Conservation (phyloP, 805 yeast species). For the Phaffomyces opuntiae region DNA sequence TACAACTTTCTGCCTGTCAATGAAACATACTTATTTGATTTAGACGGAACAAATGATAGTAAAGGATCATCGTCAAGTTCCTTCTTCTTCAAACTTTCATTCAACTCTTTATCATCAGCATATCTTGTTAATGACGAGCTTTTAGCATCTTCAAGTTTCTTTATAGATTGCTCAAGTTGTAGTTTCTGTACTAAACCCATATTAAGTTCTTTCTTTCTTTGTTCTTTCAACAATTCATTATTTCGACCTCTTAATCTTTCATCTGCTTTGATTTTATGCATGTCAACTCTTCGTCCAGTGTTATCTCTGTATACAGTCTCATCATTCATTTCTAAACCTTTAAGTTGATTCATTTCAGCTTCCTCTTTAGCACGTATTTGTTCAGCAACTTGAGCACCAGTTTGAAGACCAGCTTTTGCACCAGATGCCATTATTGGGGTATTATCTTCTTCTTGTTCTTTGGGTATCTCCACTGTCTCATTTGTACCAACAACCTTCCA, state of each 20-base stretch:
- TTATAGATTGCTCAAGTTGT: conserved; percentile 29
- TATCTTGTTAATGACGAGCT: conserved; percentile 24
- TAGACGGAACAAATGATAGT: conserved; percentile 32
- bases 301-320: conserved; percentile 55
- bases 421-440: conserved; percentile 23
- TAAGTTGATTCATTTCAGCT: conserved; percentile 10
- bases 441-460: not conserved
- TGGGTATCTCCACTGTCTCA: conserved; percentile 7
- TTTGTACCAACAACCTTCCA: conserved; percentile 21
- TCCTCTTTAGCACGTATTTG: conserved; percentile 29
- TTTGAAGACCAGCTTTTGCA: conserved; percentile 39
- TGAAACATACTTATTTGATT: conserved; percentile 21
- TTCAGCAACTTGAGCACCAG: conserved; percentile 34
- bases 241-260: conserved; percentile 22
- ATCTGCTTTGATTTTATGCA: conserved; percentile 24
- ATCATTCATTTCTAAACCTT: conserved; percentile 8
- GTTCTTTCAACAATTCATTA: conserved; percentile 24
- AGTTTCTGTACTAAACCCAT: conserved; percentile 34
- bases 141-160: conserved; percentile 23
- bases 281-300: conserved; percentile 46
- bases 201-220: conserved; percentile 25
- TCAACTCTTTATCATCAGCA: conserved; percentile 33
- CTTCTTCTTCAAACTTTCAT: conserved; percentile 25
- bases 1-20: conserved; percentile 50
- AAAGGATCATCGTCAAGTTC: conserved; percentile 62